Evolutionary conservation across 352 stramenopile genomes (phyloP).

Genomic region (Phytophthora vignae): DNA sequence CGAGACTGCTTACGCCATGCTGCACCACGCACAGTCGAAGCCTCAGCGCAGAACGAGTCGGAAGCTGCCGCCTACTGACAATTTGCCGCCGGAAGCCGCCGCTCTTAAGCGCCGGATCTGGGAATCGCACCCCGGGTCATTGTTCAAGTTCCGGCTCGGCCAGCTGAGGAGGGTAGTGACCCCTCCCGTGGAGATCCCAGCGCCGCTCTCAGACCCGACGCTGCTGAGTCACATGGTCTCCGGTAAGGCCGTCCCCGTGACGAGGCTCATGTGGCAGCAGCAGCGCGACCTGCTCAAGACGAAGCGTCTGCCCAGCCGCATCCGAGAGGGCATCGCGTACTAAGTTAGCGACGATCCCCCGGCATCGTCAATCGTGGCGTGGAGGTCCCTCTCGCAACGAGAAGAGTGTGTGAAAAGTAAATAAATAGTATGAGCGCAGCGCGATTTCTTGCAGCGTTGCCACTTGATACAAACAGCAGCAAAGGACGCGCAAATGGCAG

Average conservation of each 20-base stretch:
- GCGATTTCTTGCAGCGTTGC: not conserved
- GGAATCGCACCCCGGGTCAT: conserved; percentile 20
- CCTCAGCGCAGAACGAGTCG: conserved; percentile 7
- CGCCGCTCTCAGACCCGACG: conserved; percentile 24
- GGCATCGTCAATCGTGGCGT: not conserved
- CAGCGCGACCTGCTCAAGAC: conserved; percentile 28
- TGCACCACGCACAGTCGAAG: conserved; percentile 7
- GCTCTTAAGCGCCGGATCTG: conserved; percentile 31
- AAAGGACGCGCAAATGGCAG: too few relatives aligned
- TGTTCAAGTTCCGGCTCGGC: conserved; percentile 31
- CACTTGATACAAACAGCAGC: too few relatives aligned
- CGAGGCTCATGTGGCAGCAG: conserved; percentile 30
- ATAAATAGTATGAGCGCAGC: not conserved
- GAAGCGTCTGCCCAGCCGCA: conserved; percentile 25
- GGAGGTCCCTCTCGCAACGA: not conserved
- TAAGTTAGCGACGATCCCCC: conserved; percentile 3
- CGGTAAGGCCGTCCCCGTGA: conserved; percentile 28
- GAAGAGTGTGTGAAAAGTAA: not conserved
- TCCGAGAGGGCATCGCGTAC: conserved; percentile 27
- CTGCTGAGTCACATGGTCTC: conserved; percentile 20
- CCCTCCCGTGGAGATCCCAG: conserved; percentile 31
- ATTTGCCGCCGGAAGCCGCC: conserved; percentile 24
- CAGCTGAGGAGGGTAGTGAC: conserved; percentile 31
- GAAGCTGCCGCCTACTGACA: conserved; percentile 19
- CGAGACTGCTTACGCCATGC: conserved; percentile 8